These are phyloP conservation scores for Alternaria atra DNA, from an alignment of 2,329 filamentous ascomycete genomes.

Conservation along the genomic window DNA sequence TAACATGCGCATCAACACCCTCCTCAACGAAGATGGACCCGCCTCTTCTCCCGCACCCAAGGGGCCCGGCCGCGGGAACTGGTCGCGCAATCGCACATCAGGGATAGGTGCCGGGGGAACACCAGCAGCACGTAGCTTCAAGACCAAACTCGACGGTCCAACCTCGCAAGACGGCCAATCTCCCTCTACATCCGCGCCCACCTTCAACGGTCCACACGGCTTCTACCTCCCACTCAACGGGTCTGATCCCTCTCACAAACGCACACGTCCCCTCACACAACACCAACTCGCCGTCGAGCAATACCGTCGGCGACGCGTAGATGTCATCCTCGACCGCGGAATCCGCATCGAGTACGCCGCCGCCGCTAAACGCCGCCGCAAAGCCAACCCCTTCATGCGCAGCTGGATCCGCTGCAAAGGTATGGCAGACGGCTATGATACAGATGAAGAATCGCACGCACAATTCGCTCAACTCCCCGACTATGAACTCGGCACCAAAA, in stretches of 20 bases:
- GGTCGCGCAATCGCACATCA: conserved; percentile 52
- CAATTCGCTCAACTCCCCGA: conserved; percentile 51
- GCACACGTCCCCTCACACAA: conserved; percentile 78
- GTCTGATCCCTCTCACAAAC: conserved; percentile 53
- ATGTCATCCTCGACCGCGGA: conserved; percentile 80
- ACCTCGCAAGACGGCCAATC: conserved; percentile 46
- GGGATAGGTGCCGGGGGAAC: conserved; percentile 17
- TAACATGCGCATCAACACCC: conserved; percentile 60
- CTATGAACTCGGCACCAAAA: conserved; percentile 38
- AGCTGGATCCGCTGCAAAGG: conserved; percentile 70
- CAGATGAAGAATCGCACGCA: conserved; percentile 50
- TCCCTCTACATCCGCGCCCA: conserved; percentile 42
- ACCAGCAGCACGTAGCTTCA: conserved; percentile 41
- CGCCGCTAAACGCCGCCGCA: conserved; percentile 68
- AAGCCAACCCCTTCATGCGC: conserved; percentile 72
- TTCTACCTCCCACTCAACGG: conserved; percentile 64
- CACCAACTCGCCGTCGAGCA: conserved; percentile 84
- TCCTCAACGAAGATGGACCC: conserved; percentile 57
- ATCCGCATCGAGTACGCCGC: conserved; percentile 72
- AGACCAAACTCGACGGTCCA: conserved; percentile 45
- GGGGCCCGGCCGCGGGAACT: conserved; percentile 60
- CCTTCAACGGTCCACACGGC: conserved; percentile 62
- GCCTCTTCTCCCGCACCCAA: conserved; percentile 49
- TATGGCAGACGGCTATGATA: conserved; percentile 58
- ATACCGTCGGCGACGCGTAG: conserved; percentile 80